These are phyloP conservation scores for Solanum arcanum DNA, from an alignment of 257 asterid species.

Conservation along the genomic window DNA sequence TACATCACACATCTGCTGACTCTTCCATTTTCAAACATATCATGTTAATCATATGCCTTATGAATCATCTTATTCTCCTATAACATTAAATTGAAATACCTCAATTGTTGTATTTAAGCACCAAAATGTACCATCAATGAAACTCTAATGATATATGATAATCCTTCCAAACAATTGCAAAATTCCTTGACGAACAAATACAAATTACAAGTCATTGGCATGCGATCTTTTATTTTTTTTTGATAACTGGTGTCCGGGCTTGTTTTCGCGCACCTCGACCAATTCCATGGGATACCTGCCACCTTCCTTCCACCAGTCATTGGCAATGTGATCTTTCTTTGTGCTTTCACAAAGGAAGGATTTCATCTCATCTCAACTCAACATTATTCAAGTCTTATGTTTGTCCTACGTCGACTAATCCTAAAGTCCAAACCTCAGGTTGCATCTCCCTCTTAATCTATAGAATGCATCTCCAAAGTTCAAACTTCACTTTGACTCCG, in stretches of 20 bases:
- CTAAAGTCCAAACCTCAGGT: background rate
- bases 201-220: background rate
- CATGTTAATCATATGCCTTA: background rate
- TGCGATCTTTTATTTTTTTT: background rate
- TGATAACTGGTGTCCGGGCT: background rate
- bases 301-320: background rate
- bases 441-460: background rate
- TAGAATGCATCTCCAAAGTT: background rate
- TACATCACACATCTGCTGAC: background rate
- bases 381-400: background rate
- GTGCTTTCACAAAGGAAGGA: background rate
- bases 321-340: background rate
- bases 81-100: background rate
- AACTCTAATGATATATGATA: background rate
- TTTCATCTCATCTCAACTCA: background rate
- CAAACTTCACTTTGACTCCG: background rate
- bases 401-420: background rate
- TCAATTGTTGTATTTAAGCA: background rate
- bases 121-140: background rate
- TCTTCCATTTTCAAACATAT: background rate
- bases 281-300: background rate
- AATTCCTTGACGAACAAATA: background rate
- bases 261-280: background rate
- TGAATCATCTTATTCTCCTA: background rate
- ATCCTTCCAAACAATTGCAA: background rate